A percentile compares a stretch with the other conserved stretches of the same genome.
phyloP scores from a whole-genome alignment of 345 rosid species.

The Pistacia integerrima region DNA sequence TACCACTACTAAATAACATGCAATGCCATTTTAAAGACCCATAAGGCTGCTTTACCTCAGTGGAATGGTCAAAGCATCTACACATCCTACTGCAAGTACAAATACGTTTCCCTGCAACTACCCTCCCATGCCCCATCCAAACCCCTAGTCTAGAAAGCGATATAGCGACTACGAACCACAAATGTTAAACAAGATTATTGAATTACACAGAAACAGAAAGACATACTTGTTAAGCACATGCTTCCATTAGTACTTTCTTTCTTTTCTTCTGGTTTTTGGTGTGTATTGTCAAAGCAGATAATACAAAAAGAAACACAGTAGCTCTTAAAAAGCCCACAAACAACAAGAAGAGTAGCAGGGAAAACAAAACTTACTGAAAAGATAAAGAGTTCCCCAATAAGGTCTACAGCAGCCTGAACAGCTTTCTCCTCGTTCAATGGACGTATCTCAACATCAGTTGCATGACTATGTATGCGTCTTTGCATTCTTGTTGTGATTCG shows the following conservation, averaged over 20 bases:
- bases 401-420: constrained; percentile 94
- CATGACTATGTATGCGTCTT: constrained; percentile 74
- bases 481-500: constrained; percentile 74
- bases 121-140: background rate
- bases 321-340: background rate
- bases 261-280: background rate
- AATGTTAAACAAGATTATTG: background rate
- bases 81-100: background rate
- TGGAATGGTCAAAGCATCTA: background rate
- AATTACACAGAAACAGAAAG: background rate
- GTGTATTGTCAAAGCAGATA: background rate
- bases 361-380: constrained; percentile 54
- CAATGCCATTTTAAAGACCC: background rate
- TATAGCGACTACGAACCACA: background rate
- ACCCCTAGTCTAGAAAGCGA: background rate
- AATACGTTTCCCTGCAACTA: background rate
- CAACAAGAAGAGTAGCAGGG: background rate
- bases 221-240: too few relatives aligned
- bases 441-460: constrained; percentile 82
- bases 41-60: background rate
- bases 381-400: constrained; percentile 82
- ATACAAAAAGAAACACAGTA: background rate
- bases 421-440: constrained; percentile 94
- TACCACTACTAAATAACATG: too few relatives aligned
- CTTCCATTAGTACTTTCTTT: background rate